These are phyloP conservation scores for Xylaria venustula DNA, from an alignment of 495 filamentous ascomycete species.

Conservation along the genomic window DNA sequence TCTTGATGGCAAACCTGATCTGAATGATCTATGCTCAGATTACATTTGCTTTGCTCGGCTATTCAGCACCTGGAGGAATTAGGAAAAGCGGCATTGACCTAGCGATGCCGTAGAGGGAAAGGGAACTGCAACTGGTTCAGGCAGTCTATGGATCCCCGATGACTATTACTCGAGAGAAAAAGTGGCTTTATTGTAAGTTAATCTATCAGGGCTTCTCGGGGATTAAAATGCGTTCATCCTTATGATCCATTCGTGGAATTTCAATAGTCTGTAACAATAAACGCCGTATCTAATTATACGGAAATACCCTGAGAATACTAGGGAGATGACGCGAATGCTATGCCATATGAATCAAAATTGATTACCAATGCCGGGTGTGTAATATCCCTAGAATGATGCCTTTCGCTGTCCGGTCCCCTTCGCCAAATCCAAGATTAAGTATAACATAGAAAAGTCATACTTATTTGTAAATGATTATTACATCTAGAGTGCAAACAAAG, in stretches of 20 bases:
- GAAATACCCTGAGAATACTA: no score
- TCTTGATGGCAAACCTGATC: background rate
- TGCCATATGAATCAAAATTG: background rate
- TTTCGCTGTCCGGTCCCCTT: background rate
- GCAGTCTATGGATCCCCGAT: background rate
- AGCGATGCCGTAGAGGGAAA: constrained; percentile 10
- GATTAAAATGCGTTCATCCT: background rate
- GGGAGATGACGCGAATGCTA: background rate
- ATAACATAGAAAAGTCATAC: no score
- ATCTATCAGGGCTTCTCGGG: background rate
- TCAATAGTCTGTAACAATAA: no score
- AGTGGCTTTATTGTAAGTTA: background rate
- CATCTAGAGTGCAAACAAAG: no score
- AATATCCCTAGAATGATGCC: background rate
- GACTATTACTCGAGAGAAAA: background rate
- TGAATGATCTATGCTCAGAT: background rate
- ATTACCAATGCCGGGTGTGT: background rate
- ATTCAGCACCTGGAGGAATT: background rate
- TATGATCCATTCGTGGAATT: background rate
- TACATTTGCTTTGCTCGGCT: constrained; percentile 3
- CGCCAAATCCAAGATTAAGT: background rate
- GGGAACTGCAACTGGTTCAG: constrained; percentile 1
- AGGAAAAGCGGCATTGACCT: background rate
- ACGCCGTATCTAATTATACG: no score
- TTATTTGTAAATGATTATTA: no score